A percentile compares a stretch with the other conserved stretches of the same genome.
Evolutionary conservation across 2,329 filamentous ascomycete genomes (phyloP).

Genomic region (Beauveria asiatica): DNA sequence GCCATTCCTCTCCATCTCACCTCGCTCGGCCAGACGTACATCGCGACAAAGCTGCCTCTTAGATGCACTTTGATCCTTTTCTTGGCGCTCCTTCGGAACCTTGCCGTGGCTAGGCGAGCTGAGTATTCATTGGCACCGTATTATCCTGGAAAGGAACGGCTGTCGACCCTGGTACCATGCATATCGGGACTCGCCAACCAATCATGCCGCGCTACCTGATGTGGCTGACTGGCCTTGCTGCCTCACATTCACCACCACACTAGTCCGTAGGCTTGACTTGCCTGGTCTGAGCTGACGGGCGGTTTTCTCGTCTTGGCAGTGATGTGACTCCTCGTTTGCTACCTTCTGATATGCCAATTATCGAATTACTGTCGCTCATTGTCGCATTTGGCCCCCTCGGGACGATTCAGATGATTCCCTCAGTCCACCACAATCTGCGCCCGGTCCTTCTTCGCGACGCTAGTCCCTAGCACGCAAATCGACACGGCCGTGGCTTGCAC

Average conservation of each 20-base stretch:
- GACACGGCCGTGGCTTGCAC: not conserved
- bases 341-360: not conserved
- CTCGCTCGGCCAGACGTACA: not conserved
- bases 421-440: not conserved
- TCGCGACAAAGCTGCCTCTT: not conserved
- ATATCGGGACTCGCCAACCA: slow-evolving; percentile 9
- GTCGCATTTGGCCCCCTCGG: not conserved
- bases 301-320: not conserved
- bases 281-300: slow-evolving; percentile 8
- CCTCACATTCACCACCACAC: not conserved
- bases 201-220: not conserved
- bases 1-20: not conserved
- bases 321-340: not conserved
- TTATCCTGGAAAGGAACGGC: slow-evolving; percentile 2
- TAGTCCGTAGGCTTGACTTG: slow-evolving; percentile 4
- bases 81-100: slow-evolving; percentile 7
- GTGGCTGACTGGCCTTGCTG: not conserved
- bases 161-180: not conserved
- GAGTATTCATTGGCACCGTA: slow-evolving; percentile 3
- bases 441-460: not conserved
- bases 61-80: not conserved
- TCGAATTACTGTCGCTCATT: not conserved
- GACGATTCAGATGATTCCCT: no score
- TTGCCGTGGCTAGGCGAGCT: slow-evolving; percentile 7
- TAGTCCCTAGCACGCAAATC: not conserved